Evolutionary conservation across 192 early-diverging fungal genomes (phyloP).

Genomic region (Coemansia sp.): DNA sequence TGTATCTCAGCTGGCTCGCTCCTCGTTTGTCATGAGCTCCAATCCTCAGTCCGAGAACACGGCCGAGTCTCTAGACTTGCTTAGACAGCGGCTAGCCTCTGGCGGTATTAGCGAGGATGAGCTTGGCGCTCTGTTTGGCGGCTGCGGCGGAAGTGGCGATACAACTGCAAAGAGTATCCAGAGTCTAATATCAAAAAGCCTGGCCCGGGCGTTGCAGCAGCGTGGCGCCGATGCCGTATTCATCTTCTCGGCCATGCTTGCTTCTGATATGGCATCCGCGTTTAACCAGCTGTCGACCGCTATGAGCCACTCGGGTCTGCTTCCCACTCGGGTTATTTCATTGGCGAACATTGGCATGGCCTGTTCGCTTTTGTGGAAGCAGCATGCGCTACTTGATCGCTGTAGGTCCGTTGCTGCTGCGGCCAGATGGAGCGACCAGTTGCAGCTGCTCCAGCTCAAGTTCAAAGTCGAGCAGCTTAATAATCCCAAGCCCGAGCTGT

Average conservation of each 20-base stretch:
- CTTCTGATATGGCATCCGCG: conserved; percentile 15
- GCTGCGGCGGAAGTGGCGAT: not conserved
- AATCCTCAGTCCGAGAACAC: conserved; percentile 1
- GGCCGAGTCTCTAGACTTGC: conserved; percentile 6
- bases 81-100: conserved; percentile 21
- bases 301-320: conserved; percentile 42
- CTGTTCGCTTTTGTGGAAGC: conserved; percentile 64
- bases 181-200: conserved; percentile 15
- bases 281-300: conserved; percentile 43
- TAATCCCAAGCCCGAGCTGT: conserved; percentile 53
- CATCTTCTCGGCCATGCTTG: conserved; percentile 42
- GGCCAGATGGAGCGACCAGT: conserved; percentile 68
- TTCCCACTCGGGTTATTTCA: conserved; percentile 33
- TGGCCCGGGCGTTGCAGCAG: conserved; percentile 43
- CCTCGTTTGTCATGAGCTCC: conserved; percentile 21
- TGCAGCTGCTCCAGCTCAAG: conserved; percentile 59
- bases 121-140: conserved; percentile 19
- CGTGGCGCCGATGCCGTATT: conserved; percentile 40
- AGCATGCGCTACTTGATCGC: conserved; percentile 60
- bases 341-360: conserved; percentile 60
- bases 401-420: conserved; percentile 60
- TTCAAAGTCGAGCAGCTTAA: conserved; percentile 60
- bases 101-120: conserved; percentile 36
- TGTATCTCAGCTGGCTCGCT: conserved; percentile 31
- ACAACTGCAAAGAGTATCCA: not conserved